Base-by-base conservation (phyloP, 2,329 filamentous ascomycete species). In the Aquanectria penicillioides region DNA sequence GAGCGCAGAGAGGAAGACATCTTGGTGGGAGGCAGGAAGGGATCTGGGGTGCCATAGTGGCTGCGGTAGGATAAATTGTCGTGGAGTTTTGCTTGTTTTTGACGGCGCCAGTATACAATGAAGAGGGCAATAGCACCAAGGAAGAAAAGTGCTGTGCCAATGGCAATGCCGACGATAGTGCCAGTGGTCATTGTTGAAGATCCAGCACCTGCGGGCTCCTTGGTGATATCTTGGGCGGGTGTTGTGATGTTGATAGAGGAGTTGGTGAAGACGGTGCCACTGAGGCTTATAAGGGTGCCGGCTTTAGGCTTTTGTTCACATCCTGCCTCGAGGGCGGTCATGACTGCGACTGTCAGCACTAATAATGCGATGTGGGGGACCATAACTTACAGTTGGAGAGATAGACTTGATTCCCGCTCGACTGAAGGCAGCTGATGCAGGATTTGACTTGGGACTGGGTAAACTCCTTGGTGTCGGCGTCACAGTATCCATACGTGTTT, bases 161-260 rank as follows among this genome's bases (percentile, higher is more conserved):
- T 69, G 0, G 76, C 77, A 40, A 87, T 86, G 15, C 84, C 84
- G 0, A 81, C 80, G 13, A 86, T 82, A n/a, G 81, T 80, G 2
- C 81, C 80, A 0, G 78, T 77, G 0, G 80, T 77, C 68, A 86
- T 77, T 9, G 66, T 66, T 0, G 65, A 70, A 3, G 68, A 61
- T 0, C 62, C 70, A 2, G 70, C 70, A 0, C 73, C 71, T 0
- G 68, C 66, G 1, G 70, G 63, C 0, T 64, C 59, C 0, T 71
- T 43, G 3, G 70, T 64, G 3, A 73, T 76, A 4, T 68, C 62
- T 4, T 66, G 57, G 3, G 52, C 58, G 0, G 73, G 64, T 1
- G 75, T 72, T 2, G 76, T 79, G n/a, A 81, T 80, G 37, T 78
- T 80, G 25, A 84, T 65, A 0, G 65, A 36, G 0, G 62, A 53